A percentile compares a stretch with the other conserved stretches of the same genome.
Evolutionary conservation across 331 rosid species (phyloP).

Genomic region (Cucumis variabilis): DNA sequence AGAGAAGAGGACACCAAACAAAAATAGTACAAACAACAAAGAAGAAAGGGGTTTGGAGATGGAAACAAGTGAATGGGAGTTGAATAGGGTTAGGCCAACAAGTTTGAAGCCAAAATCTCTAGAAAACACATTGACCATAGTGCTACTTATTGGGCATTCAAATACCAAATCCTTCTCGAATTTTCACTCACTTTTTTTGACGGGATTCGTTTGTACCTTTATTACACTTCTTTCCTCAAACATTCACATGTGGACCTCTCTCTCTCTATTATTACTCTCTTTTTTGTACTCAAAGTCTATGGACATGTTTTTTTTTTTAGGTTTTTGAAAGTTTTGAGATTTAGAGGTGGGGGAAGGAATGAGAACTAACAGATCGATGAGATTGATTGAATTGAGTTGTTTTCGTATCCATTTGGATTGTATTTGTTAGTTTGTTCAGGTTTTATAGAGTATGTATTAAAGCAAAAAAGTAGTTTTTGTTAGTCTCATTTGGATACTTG

Average conservation of each 20-base stretch:
- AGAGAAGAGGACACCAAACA: not conserved
- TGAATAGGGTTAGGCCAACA: not conserved
- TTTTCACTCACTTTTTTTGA: not conserved
- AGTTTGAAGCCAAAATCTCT: constrained; percentile 17
- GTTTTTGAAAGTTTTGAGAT: not conserved
- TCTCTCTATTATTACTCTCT: constrained; percentile 19
- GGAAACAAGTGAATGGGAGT: not conserved
- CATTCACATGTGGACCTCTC: constrained; percentile 27
- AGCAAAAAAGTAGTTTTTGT: not conserved
- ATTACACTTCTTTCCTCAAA: not conserved
- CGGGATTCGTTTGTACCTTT: constrained; percentile 13
- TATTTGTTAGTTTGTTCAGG: not conserved
- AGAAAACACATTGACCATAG: not conserved
- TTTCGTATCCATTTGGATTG: not conserved
- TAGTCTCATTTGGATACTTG: not conserved
- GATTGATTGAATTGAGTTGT: not conserved
- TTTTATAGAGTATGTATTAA: not conserved
- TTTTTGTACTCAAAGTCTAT: not conserved
- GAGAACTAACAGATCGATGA: not conserved
- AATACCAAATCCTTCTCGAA: constrained; percentile 4
- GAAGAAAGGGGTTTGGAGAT: not conserved
- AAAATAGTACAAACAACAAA: not conserved
- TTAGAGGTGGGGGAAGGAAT: not conserved
- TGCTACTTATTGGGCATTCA: not conserved
- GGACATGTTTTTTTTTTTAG: not conserved